These are phyloP conservation scores for Claviceps sorghi DNA, from an alignment of 2,329 filamentous ascomycete species.

Conservation along the genomic window DNA sequence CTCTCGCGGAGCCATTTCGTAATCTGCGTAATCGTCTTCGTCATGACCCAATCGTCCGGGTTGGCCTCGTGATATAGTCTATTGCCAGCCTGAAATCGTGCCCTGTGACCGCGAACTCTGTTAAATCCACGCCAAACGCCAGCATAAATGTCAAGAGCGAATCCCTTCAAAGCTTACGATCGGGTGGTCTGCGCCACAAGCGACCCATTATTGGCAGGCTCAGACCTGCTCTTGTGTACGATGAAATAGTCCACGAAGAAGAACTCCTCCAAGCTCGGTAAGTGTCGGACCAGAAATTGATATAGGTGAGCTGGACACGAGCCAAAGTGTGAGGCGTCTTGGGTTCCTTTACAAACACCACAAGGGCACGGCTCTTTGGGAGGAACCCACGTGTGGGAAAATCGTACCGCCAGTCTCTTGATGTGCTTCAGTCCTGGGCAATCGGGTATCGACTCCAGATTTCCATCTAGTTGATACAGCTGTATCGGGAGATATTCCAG, in stretches of 20 bases:
- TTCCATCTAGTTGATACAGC: conserved; percentile 14
- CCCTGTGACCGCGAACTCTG: not conserved
- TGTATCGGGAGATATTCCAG: conserved; percentile 21
- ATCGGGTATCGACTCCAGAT: conserved; percentile 13
- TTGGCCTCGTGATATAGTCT: conserved; percentile 21
- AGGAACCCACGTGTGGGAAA: conserved; percentile 27
- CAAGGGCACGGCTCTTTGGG: conserved; percentile 15
- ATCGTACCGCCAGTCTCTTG: conserved; percentile 26
- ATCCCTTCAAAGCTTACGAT: not conserved
- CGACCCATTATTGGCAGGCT: not conserved
- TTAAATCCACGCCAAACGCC: not conserved
- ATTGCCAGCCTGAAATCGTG: conserved; percentile 5
- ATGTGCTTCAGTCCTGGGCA: conserved; percentile 19
- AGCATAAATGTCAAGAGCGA: not conserved
- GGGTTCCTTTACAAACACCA: conserved; percentile 18
- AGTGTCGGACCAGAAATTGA: conserved; percentile 27
- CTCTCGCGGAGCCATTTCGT: conserved; percentile 23
- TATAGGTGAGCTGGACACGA: conserved; percentile 26
- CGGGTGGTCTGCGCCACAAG: not conserved
- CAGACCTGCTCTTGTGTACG: conserved; percentile 14
- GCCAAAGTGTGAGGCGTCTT: conserved; percentile 13
- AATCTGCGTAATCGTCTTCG: conserved; percentile 20
- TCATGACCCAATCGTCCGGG: conserved; percentile 20
- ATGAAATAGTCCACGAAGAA: conserved; percentile 31
- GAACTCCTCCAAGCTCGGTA: conserved; percentile 27